A percentile compares a stretch with the other conserved stretches of the same genome.
phyloP scores from a whole-genome alignment of 2,329 filamentous ascomycete genomes.

The Cladosporium sp. region DNA sequence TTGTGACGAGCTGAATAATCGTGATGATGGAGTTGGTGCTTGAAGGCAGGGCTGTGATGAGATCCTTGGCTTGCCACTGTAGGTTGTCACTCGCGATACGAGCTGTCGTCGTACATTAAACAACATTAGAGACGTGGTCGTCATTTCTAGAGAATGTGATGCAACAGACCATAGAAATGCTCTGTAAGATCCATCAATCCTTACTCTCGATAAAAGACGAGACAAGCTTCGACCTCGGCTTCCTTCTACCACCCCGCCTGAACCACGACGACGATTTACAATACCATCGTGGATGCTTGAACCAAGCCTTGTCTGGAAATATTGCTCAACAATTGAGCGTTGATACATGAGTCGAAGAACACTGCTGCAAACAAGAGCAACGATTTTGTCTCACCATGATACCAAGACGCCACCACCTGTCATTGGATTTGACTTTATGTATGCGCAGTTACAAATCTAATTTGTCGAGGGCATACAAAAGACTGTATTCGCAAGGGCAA shows the following conservation, averaged over 20 bases:
- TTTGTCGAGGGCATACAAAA: not conserved
- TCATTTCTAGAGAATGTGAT: not conserved
- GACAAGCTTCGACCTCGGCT: slow-evolving; percentile 5
- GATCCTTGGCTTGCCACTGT: not conserved
- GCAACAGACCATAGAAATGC: not conserved
- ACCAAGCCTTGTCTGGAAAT: too few relatives aligned
- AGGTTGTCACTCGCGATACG: not conserved
- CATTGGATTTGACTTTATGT: not conserved
- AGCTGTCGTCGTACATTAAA: not conserved
- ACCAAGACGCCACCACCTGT: not conserved
- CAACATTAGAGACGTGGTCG: not conserved
- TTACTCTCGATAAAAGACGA: not conserved
- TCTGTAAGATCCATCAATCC: not conserved
- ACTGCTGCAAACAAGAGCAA: not conserved
- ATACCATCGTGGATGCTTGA: too few relatives aligned
- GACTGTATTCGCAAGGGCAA: not conserved
- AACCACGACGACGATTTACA: not conserved
- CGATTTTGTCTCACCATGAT: not conserved
- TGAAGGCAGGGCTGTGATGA: not conserved
- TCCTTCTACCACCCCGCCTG: not conserved
- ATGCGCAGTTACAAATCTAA: too few relatives aligned
- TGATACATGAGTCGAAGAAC: too few relatives aligned
- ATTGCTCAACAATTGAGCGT: too few relatives aligned
- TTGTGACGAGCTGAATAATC: not conserved
- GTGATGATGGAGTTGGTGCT: not conserved